Conservation (phyloP, 352 stramenopile genomes). For the Phytopythium chamaehyphon region DNA sequence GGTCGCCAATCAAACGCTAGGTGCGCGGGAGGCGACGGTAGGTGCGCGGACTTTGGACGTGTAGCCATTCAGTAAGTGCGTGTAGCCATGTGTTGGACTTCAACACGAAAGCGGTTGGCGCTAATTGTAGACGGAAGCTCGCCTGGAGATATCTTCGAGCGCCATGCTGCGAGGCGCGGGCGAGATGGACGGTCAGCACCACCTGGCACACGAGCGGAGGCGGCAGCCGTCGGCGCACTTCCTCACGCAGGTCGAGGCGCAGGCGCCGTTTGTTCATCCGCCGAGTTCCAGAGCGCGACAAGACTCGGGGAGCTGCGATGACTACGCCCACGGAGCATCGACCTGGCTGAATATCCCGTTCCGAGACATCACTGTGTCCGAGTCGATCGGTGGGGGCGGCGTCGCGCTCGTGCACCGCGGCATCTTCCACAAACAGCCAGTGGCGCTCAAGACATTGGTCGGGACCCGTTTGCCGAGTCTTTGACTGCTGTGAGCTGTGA, state of each 20-base stretch:
- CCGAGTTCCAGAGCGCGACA: neutral
- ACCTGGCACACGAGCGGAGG: neutral
- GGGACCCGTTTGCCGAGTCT: constrained; percentile 23
- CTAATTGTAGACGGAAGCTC: too few relatives aligned
- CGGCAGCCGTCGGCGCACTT: constrained; percentile 3
- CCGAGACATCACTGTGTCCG: constrained; percentile 72
- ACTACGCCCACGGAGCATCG: neutral
- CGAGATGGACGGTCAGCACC: neutral
- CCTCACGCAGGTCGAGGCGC: constrained; percentile 2
- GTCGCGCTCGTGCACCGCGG: constrained; percentile 88
- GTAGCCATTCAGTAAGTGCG: too few relatives aligned
- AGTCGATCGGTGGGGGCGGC: constrained; percentile 86
- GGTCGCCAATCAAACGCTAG: neutral
- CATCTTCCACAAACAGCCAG: constrained; percentile 56
- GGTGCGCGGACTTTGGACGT: too few relatives aligned
- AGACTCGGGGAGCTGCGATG: neutral
- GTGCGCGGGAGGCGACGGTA: too few relatives aligned
- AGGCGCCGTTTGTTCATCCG: neutral
- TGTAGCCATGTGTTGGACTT: too few relatives aligned
- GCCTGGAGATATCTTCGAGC: too few relatives aligned
- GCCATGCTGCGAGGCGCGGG: neutral
- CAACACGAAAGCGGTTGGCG: too few relatives aligned
- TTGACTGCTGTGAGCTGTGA: neutral
- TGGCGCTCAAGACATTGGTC: constrained; percentile 90
- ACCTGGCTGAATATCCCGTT: constrained; percentile 80